phyloP scores from a whole-genome alignment of 805 yeast genomes.

The Starmerella floris region DNA sequence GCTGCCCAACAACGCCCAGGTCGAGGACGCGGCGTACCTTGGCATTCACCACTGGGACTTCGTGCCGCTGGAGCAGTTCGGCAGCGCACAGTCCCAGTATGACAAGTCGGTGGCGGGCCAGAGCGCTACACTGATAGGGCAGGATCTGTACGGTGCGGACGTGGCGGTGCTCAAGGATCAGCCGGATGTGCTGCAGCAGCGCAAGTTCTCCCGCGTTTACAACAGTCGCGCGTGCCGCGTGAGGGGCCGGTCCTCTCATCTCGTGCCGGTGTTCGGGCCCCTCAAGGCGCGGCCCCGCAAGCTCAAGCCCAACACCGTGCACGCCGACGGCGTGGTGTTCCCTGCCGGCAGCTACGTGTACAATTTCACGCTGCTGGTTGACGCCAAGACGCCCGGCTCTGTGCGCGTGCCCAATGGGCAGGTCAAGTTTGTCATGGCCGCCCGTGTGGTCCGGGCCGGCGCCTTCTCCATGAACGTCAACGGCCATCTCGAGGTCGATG shows the following conservation, averaged over 20 bases:
- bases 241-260: slow-evolving; percentile 11
- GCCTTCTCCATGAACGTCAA: slow-evolving; percentile 58
- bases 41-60: slow-evolving; percentile 29
- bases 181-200: slow-evolving; percentile 13
- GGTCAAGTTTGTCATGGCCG: slow-evolving; percentile 48
- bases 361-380: slow-evolving; percentile 69
- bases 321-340: slow-evolving; percentile 30
- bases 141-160: slow-evolving; percentile 28
- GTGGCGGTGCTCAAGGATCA: slow-evolving; percentile 19
- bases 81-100: slow-evolving; percentile 14
- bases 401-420: slow-evolving; percentile 59
- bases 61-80: slow-evolving; percentile 23
- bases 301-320: slow-evolving; percentile 13
- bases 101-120: slow-evolving; percentile 14
- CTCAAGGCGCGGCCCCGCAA: slow-evolving; percentile 18
- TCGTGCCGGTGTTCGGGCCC: slow-evolving; percentile 20
- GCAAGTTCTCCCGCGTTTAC: slow-evolving; percentile 13
- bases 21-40: slow-evolving; percentile 25
- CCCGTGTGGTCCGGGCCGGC: slow-evolving; percentile 52
- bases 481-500: slow-evolving; percentile 45
- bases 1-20: slow-evolving; percentile 23
- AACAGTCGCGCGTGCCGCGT: slow-evolving; percentile 10
- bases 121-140: slow-evolving; percentile 22
- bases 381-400: slow-evolving; percentile 63
- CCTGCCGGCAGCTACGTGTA: slow-evolving; percentile 72